Percentiles rank a stretch among this genome's conserved stretches.
Evolutionary conservation across 768 basidiomycete genomes (phyloP).

Genomic region (Mycena capillaripes): DNA sequence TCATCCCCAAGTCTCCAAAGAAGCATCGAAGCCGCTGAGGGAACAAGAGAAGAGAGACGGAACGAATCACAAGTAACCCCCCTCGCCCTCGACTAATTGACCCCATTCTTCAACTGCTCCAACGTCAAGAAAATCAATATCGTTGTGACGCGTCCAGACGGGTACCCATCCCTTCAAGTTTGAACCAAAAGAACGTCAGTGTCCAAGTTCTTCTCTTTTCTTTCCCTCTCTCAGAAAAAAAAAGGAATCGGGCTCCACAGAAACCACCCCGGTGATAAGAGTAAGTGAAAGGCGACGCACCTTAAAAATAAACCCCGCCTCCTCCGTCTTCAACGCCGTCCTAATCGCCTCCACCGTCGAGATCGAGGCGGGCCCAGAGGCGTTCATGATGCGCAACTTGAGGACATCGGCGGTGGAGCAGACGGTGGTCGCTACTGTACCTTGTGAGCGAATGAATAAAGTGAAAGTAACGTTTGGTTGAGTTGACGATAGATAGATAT

Average conservation of each 20-base stretch:
- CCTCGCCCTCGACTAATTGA: conserved; percentile 69
- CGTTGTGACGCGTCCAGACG: conserved; percentile 88
- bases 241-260: too few relatives aligned
- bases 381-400: conserved; percentile 91
- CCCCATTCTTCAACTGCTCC: conserved; percentile 82
- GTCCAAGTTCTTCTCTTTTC: too few relatives aligned
- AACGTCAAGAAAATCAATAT: conserved; percentile 90
- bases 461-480: too few relatives aligned
- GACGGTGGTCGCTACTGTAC: conserved; percentile 90
- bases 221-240: too few relatives aligned
- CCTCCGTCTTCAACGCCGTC: conserved; percentile 77
- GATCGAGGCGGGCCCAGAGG: conserved; percentile 85
- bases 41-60: too few relatives aligned
- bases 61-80: too few relatives aligned
- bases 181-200: too few relatives aligned
- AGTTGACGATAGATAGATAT: too few relatives aligned
- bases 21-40: too few relatives aligned
- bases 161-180: conserved; percentile 93
- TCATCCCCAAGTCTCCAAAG: too few relatives aligned
- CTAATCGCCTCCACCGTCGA: conserved; percentile 81
- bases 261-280: too few relatives aligned
- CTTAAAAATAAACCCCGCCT: conserved; percentile 94
- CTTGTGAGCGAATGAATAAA: conserved; percentile 62
- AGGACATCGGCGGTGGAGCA: conserved; percentile 92
- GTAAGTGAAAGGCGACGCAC: too few relatives aligned